phyloP scores from a whole-genome alignment of 495 filamentous ascomycete genomes.

The Neurospora tetrasperma region DNA sequence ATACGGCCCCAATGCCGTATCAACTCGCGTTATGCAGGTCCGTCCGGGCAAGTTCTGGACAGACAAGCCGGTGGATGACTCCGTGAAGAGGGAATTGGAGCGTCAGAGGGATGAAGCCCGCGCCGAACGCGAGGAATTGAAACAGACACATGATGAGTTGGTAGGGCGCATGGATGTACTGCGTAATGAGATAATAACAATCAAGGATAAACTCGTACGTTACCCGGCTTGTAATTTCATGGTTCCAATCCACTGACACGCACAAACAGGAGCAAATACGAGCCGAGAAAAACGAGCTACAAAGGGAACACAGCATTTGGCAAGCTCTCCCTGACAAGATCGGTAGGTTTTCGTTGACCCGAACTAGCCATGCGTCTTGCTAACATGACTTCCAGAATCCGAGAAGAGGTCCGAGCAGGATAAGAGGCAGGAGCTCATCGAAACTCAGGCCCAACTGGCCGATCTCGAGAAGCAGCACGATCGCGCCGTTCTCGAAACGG shows the following conservation, averaged over 20 bases:
- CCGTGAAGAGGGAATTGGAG: slow-evolving; percentile 42
- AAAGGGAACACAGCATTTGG: slow-evolving; percentile 51
- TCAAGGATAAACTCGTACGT: slow-evolving; percentile 25
- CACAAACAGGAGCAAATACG: slow-evolving; percentile 21
- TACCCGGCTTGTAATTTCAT: neutral
- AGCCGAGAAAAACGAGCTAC: slow-evolving; percentile 38
- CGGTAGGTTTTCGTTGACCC: slow-evolving; percentile 36
- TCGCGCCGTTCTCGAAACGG: slow-evolving; percentile 49
- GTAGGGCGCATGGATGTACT: neutral
- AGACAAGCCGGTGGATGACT: slow-evolving; percentile 58
- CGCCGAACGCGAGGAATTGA: slow-evolving; percentile 27
- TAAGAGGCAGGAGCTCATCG: slow-evolving; percentile 27
- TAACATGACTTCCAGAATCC: slow-evolving; percentile 31
- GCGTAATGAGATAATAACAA: slow-evolving; percentile 3
- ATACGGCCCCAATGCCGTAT: slow-evolving; percentile 59
- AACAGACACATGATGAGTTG: slow-evolving; percentile 3
- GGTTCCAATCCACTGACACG: slow-evolving; percentile 14
- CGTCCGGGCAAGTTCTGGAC: slow-evolving; percentile 57
- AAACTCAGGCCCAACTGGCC: slow-evolving; percentile 33
- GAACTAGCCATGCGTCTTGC: neutral
- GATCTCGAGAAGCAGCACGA: slow-evolving; percentile 37
- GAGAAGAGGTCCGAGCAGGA: slow-evolving; percentile 41
- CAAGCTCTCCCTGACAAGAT: slow-evolving; percentile 60
- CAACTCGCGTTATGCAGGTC: slow-evolving; percentile 50
- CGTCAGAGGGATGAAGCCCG: slow-evolving; percentile 26